Conservation (phyloP, 1,139 yeast genomes). For the Blastobotrys elegans region DNA sequence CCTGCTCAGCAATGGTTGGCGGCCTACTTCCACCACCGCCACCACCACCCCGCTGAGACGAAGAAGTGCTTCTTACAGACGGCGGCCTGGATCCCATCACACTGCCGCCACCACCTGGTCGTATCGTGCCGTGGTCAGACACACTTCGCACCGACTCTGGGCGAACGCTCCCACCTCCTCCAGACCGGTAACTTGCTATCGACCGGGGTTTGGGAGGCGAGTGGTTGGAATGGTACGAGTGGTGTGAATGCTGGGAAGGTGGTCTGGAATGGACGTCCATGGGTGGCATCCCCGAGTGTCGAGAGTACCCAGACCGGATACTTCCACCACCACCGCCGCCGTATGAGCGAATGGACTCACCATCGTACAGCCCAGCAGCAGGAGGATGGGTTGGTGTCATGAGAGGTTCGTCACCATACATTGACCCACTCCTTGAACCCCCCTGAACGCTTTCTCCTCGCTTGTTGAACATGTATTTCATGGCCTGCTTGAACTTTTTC, state of each 20-base stretch:
- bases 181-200: not conserved
- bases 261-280: slow-evolving; percentile 3
- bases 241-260: not conserved
- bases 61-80: not conserved
- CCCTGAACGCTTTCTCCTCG: slow-evolving; percentile 3
- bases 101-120: slow-evolving; percentile 1
- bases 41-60: not conserved
- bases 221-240: not conserved
- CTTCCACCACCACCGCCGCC: slow-evolving; percentile 1
- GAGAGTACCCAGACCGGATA: not conserved
- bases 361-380: slow-evolving; percentile 10
- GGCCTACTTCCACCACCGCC: not conserved
- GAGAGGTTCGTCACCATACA: slow-evolving; percentile 6
- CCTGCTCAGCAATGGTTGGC: slow-evolving; percentile 1
- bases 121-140: not conserved
- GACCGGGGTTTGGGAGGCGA: not conserved
- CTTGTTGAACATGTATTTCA: slow-evolving; percentile 21
- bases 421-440: slow-evolving; percentile 1
- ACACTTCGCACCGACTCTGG: not conserved
- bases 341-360: slow-evolving; percentile 3
- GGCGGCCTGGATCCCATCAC: not conserved
- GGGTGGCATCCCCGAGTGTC: slow-evolving; percentile 3
- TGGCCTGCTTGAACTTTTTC: slow-evolving; percentile 19
- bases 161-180: not conserved
- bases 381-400: slow-evolving; percentile 10